Conservation (phyloP, 805 yeast species). For the Brettanomyces bruxellensis region DNA sequence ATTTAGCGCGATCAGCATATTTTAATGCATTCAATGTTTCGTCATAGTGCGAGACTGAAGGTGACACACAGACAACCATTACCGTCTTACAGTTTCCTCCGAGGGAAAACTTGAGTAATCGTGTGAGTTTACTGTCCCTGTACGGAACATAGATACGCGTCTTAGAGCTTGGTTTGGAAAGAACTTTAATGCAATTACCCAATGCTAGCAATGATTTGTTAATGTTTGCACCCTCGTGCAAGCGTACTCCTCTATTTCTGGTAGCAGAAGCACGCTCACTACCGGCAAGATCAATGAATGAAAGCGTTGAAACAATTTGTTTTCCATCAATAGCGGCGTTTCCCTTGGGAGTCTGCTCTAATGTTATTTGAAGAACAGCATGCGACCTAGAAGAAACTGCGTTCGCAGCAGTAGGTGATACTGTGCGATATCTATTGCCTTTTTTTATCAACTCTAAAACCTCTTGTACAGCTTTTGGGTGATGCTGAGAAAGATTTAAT, state of each 20-base stretch:
- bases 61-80: slow-evolving; percentile 92
- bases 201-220: slow-evolving; percentile 81
- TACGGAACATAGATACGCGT: slow-evolving; percentile 66
- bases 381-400: slow-evolving; percentile 88
- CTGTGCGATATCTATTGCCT: slow-evolving; percentile 72
- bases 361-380: slow-evolving; percentile 80
- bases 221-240: slow-evolving; percentile 90
- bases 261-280: slow-evolving; percentile 92
- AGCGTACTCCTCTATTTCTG: slow-evolving; percentile 68
- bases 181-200: slow-evolving; percentile 90
- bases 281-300: slow-evolving; percentile 90
- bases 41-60: slow-evolving; percentile 80
- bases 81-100: slow-evolving; percentile 95
- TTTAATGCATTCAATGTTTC: slow-evolving; percentile 87
- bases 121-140: slow-evolving; percentile 81
- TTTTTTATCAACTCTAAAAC: slow-evolving; percentile 67
- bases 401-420: slow-evolving; percentile 86
- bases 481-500: slow-evolving; percentile 56
- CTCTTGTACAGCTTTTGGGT: slow-evolving; percentile 54
- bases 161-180: slow-evolving; percentile 60
- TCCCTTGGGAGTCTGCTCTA: slow-evolving; percentile 41
- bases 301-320: slow-evolving; percentile 69
- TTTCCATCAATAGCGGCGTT: slow-evolving; percentile 57
- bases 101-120: slow-evolving; percentile 77
- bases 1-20: slow-evolving; percentile 88